These are phyloP conservation scores for Leccinum uliginosum DNA, from an alignment of 768 basidiomycete species.

Conservation along the genomic window DNA sequence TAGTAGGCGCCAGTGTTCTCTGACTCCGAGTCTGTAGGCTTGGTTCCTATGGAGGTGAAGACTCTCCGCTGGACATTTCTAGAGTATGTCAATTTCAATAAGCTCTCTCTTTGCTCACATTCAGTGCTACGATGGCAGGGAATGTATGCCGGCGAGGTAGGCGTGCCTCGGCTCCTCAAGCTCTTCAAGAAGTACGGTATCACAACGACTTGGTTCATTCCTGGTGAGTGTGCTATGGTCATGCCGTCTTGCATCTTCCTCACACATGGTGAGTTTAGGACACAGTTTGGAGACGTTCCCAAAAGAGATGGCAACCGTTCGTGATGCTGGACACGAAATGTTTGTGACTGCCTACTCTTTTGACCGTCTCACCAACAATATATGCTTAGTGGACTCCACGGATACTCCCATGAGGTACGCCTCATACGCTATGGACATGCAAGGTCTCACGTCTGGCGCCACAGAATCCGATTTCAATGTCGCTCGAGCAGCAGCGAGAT, in stretches of 20 bases:
- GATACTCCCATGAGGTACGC: constrained; percentile 64
- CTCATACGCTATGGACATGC: neutral
- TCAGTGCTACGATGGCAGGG: constrained; percentile 33
- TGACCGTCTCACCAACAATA: neutral
- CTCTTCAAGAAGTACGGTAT: constrained; percentile 68
- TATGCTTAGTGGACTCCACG: constrained; percentile 51
- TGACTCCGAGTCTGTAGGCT: constrained; percentile 39
- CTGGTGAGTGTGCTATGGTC: constrained; percentile 36
- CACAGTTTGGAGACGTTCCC: constrained; percentile 77
- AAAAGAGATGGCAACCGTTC: constrained; percentile 59
- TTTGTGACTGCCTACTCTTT: constrained; percentile 18
- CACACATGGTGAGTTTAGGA: constrained; percentile 31
- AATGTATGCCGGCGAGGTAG: constrained; percentile 75
- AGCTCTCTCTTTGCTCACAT: neutral
- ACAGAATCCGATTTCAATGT: constrained; percentile 59
- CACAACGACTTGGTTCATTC: constrained; percentile 73
- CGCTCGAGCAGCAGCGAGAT: constrained; percentile 63
- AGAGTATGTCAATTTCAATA: constrained; percentile 32
- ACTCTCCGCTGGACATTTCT: constrained; percentile 66
- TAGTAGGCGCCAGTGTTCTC: neutral
- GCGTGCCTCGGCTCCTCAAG: constrained; percentile 62
- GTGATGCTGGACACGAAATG: constrained; percentile 74
- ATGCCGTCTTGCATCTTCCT: neutral
- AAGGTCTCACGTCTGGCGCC: neutral
- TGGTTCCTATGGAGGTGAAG: constrained; percentile 73